These are phyloP conservation scores for Zasmidium cellare DNA, from an alignment of 2,329 filamentous ascomycete genomes.

Conservation along the genomic window DNA sequence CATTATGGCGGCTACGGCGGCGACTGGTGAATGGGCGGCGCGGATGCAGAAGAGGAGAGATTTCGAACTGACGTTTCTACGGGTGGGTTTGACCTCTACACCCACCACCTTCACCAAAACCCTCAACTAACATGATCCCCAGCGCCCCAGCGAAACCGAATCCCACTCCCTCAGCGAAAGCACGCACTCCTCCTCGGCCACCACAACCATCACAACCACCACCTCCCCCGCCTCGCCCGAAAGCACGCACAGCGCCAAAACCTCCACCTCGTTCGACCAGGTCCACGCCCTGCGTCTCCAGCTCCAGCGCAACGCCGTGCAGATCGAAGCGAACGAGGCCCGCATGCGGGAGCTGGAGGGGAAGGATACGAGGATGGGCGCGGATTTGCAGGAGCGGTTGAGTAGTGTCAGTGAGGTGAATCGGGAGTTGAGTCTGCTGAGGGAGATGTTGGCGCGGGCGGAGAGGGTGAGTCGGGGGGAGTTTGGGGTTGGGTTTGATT, in stretches of 20 bases:
- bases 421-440: slow-evolving; percentile 14
- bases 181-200: slow-evolving; percentile 5
- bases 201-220: slow-evolving; percentile 5
- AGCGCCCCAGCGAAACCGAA: slow-evolving; percentile 16
- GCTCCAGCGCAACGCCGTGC: slow-evolving; percentile 19
- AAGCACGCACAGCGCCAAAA: slow-evolving; percentile 16
- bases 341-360: slow-evolving; percentile 18
- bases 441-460: slow-evolving; percentile 13
- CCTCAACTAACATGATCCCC: neutral
- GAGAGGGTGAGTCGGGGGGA: slow-evolving; percentile 17
- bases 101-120: neutral
- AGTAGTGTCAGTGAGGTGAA: slow-evolving; percentile 19
- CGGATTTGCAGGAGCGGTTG: slow-evolving; percentile 12
- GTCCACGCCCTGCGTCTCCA: slow-evolving; percentile 18
- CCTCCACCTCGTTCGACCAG: slow-evolving; percentile 15
- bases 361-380: slow-evolving; percentile 12
- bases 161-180: slow-evolving; percentile 12
- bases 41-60: slow-evolving; percentile 16
- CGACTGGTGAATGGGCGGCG: slow-evolving; percentile 15
- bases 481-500: slow-evolving; percentile 5
- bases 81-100: slow-evolving; percentile 6
- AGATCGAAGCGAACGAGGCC: slow-evolving; percentile 20
- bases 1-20: slow-evolving; percentile 17
- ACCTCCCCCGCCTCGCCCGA: slow-evolving; percentile 13
- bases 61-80: slow-evolving; percentile 17